Evolutionary conservation across 1,139 yeast species (phyloP), one percentile per base, ranked within the genome.

Genomic region (Maudiozyma humilis): DNA sequence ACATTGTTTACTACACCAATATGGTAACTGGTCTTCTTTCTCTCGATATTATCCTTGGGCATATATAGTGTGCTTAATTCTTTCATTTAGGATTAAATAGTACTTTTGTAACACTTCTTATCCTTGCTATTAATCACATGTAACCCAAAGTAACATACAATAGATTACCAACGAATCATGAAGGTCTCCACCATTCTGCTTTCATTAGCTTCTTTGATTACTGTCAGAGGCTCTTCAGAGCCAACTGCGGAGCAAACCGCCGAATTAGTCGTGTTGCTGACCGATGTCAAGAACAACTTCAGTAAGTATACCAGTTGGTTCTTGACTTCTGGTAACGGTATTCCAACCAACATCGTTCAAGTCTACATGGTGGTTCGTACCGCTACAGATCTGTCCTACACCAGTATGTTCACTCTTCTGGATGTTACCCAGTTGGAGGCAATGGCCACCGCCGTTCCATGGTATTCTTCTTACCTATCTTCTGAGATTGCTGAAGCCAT

Each of bases 391-490:
- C 27, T 38, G 7, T 45, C 45, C 20, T 45, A 38, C 29, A 38
- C 47, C 10, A 45, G 40, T n/a, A 14, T 42, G 40, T 45, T 45
- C 17, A 40, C 47, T 6, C 3, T 12, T 13, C 32, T 45, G 14
- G 32, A 45, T 32, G 25, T 42, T n/a, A 19, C 14, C 8, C 35
- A 32, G 3, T 10, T 45, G 6, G 16, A 36, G n/a, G 32, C 15
- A 2, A 39, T 42, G 43, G 45, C 40, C 18, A 38, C 43, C 13
- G 43, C 40, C 6, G 32, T 42, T 3, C 47, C 47, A 39, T 45
- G 47, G 47, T 45, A 45, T 27, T 20, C 34, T n/a, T 32, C 41
- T 27, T 44, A 44, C 32, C 25, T 44, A 7, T 43, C 45, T 15
- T 29, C 39, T n/a, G 45, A 43, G 25, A 38, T 43, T 4, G 44